Base-by-base conservation (phyloP, 1,284 basidiomycete species). In the Mrakiaceae sp. region DNA sequence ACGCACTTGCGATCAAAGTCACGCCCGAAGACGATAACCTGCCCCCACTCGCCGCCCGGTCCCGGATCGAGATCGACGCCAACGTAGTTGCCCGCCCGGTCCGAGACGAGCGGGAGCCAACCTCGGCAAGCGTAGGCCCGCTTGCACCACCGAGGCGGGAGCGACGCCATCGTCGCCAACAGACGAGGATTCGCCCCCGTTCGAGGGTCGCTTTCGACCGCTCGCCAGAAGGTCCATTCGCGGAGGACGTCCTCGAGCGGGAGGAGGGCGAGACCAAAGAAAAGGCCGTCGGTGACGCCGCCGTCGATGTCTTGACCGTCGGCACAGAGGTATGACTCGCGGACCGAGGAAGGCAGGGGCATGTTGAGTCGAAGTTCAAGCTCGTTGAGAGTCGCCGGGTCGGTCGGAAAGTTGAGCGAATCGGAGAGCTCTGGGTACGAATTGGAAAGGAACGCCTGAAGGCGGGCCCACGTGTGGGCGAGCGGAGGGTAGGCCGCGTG, bases 1-100 rank as follows among this genome's bases (percentile, higher is more conserved):
- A 98, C 95, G 52, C 97, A 90, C 75, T 98, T 98, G 40, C 92
- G 90, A 76, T 98, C 95, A 76, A 98, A 97, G 74, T 98, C 95
- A 62, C 95, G 83, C 11, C 95, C 95, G 75, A 98, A 98, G 58
- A 98, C 86, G 68, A 98, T 98, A 60, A 97, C 93, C 75, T 98
- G 95, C 4, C 95, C 96, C 60, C 84, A 80, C 2, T 83, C 76
- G 58, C 93, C 95, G 49, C 72, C 74, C 68, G 86, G 83, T 27
- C 78, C 89, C 4, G 95, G 95, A 75, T 87, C 91, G 67, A 98
- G 82, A 75, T 99, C 95, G 59, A 99, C 82, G 62, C 95, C 95
- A 68, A 98, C 83, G 74, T 99, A 99, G 78, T 99, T 99, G 42
- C 95, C 96, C 16, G 85, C 86, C 69, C 89, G 88, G 78, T 99